Evolutionary conservation across 176 grass and related monocot species (phyloP), one percentile per base, ranked within the genome.

Genomic region (Dendrocalamus sinicus): DNA sequence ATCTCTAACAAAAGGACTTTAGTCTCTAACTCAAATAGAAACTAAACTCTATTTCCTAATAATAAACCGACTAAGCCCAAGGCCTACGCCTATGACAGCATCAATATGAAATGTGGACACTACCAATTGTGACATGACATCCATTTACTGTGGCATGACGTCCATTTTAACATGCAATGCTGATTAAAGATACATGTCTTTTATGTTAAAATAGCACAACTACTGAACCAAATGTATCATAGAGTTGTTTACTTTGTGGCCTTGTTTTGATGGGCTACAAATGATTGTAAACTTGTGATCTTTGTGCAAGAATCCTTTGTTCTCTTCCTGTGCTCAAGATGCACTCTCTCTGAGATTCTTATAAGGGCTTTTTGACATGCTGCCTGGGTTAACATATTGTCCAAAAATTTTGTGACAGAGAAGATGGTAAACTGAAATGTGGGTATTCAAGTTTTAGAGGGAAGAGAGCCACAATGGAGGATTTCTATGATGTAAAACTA

Each of bases 381-480:
- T 80, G 44, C 83, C 55, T 83, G 55, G 52, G 32, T 85, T 88
- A 87, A 91, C 85, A 75, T 60, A 54, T 47, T 83, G 68, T 83
- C 59, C 68, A 70, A 79, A 79, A 65, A 11, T 60, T 54, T 83
- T 82, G 83, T 92, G 79, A 87, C 91, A 98, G 96, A 72, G 93
- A 91, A 89, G 91, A 92, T 84, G 90, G 90, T 61, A 94, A 81
- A 85, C 86, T 98, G 70, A 95, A 89, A 81, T 98, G 87, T 65
- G 96, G 96, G 61, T 95, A 94, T 85, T 90, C 92, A 26, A 99
- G 96, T 83, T 99, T 95, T 89, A 91, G 83, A 88, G 96, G 93
- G 86, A 90, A 84, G 72, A 90, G 93, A 81, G 78, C 91, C 73
- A 95, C 85, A 53, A 98, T 96, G 96, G 93, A 98, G 67, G 93